Base-by-base conservation (phyloP, 345 rosid genomes). In the Ailanthus altissimus region DNA sequence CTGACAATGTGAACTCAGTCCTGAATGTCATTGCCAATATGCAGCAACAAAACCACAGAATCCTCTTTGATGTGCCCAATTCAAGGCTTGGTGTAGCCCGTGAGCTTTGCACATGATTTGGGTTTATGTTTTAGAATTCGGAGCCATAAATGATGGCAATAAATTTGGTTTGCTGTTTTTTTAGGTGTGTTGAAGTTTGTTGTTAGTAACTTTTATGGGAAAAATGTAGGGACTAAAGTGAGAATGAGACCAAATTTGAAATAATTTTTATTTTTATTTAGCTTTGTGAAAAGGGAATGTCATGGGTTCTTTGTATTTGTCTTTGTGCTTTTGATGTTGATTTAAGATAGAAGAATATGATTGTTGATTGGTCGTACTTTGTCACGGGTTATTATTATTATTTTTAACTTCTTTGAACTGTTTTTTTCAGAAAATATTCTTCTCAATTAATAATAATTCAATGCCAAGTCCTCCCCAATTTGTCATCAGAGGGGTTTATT, bases 31-130 rank as follows among this genome's bases (percentile, higher is more conserved):
- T 93, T 5, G 99, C 99, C 67, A 93, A 84, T 75, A 92, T 96
- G 98, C 98, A 96, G 90, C 99, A 93, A 58, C 99, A 93, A 84
- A 96, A 96, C 82, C 98, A 93, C 45, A 86, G 99, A 77, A 69
- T 92, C 15, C 91, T 96, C 25, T 84, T 89, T 56, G 99, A 96
- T 59, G 86, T 88, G 51, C 90, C 97, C 72, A 92, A 91, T 51
- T 89, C 94, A 20, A 90, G 97, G 91, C 82, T 96, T 4, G 99
- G 99, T 2, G 91, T 92, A 47, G 83, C 98, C 2, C 95, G 95
- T 58, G 98, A 94, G 84, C 82, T 21, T 23, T 94, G 98, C 85
- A 82, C 91, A 80, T 94, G 21, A 46, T 0, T 2, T 1, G 8
- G 2, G 47, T 3, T 10, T 49, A 49, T 11, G 12, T 9, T 5